phyloP scores from a whole-genome alignment of 208 protist species.

The Trypanosoma vivax region DNA sequence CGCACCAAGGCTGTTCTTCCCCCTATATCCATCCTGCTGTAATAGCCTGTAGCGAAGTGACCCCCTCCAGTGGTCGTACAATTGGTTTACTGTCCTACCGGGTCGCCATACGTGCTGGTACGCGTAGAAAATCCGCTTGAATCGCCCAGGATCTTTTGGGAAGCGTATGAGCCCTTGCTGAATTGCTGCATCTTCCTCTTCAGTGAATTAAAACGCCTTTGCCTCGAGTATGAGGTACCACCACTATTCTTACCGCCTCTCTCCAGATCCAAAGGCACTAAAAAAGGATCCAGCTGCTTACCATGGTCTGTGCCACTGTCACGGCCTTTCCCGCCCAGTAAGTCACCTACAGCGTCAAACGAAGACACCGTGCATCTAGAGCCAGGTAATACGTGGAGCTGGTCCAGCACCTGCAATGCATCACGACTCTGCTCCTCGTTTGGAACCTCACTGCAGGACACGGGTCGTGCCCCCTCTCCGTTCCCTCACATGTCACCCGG shows the following conservation, averaged over 20 bases:
- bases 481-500: not conserved
- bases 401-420: conserved; percentile 38
- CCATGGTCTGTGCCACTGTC: too few species aligned
- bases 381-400: conserved; percentile 28
- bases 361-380: conserved; percentile 18
- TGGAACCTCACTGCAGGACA: not conserved
- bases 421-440: conserved; percentile 13
- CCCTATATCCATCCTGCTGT: conserved; percentile 17
- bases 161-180: conserved; percentile 64
- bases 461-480: not conserved
- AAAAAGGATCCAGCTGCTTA: too few species aligned
- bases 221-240: not conserved
- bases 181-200: conserved; percentile 69
- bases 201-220: conserved; percentile 51
- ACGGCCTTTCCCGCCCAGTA: not conserved
- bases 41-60: conserved; percentile 37
- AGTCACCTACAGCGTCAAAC: conserved; percentile 23
- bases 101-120: conserved; percentile 53
- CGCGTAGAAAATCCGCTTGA: conserved; percentile 58
- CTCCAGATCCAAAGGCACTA: too few species aligned
- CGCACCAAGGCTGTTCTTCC: conserved; percentile 14
- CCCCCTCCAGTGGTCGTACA: conserved; percentile 85
- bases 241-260: not conserved
- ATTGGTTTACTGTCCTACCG: conserved; percentile 43
- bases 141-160: conserved; percentile 31